These are phyloP conservation scores for Schwanniomyces pseudopolymorphus DNA, from an alignment of 805 yeast species.

Conservation along the genomic window DNA sequence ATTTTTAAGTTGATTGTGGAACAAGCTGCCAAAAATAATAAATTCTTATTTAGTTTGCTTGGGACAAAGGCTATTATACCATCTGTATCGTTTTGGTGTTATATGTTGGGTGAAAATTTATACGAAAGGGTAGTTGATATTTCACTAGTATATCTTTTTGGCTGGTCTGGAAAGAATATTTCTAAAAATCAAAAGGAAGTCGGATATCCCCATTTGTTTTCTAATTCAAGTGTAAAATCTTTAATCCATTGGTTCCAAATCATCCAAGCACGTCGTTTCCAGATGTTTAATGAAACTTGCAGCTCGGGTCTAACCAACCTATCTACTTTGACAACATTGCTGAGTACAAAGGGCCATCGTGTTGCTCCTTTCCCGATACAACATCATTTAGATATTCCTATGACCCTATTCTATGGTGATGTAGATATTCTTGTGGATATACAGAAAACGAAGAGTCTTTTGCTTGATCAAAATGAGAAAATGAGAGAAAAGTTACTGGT, in stretches of 20 bases:
- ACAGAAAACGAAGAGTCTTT: slow-evolving; percentile 18
- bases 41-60: slow-evolving; percentile 23
- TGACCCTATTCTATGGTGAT: slow-evolving; percentile 29
- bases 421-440: slow-evolving; percentile 29
- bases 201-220: slow-evolving; percentile 32
- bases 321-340: slow-evolving; percentile 14
- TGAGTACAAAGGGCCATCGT: slow-evolving; percentile 15
- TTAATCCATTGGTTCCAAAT: slow-evolving; percentile 34
- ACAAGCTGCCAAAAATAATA: slow-evolving; percentile 23
- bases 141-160: slow-evolving; percentile 23
- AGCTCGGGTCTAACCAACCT: slow-evolving; percentile 21
- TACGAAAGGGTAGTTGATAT: slow-evolving; percentile 24
- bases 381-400: slow-evolving; percentile 27
- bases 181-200: slow-evolving; percentile 19
- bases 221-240: slow-evolving; percentile 27
- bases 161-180: slow-evolving; percentile 27
- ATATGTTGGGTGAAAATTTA: slow-evolving; percentile 17
- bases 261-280: slow-evolving; percentile 26
- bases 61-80: slow-evolving; percentile 29
- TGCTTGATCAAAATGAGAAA: slow-evolving; percentile 21
- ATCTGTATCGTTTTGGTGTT: slow-evolving; percentile 30
- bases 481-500: slow-evolving; percentile 20
- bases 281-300: slow-evolving; percentile 32
- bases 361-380: slow-evolving; percentile 30
- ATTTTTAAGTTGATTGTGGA: slow-evolving; percentile 22